A percentile compares a stretch with the other conserved stretches of the same genome.
Evolutionary conservation across 1,284 basidiomycete species (phyloP).

Genomic region (Fistulinella staudtii): DNA sequence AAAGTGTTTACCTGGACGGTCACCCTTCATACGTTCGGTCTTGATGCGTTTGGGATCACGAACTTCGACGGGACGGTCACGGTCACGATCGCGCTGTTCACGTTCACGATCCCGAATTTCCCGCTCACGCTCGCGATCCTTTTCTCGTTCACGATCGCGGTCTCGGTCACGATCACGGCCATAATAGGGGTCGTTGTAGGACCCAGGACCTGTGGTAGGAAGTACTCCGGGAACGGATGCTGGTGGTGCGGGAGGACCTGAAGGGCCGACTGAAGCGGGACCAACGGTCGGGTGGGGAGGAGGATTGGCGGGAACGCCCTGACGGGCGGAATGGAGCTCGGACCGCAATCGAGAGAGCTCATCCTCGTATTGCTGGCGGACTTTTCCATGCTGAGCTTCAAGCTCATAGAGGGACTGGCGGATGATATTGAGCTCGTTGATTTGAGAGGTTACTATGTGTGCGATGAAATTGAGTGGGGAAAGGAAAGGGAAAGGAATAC

Average conservation of each 20-base stretch:
- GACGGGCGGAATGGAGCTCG: conserved; percentile 53
- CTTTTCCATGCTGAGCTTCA: conserved; percentile 68
- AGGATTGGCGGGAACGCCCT: conserved; percentile 30
- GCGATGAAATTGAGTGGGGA: conserved; percentile 8
- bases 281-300: conserved; percentile 35
- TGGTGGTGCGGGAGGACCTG: conserved; percentile 28
- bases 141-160: conserved; percentile 37
- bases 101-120: conserved; percentile 37
- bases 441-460: conserved; percentile 58
- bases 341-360: conserved; percentile 65
- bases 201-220: conserved; percentile 32
- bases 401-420: conserved; percentile 76
- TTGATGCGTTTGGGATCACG: conserved; percentile 48
- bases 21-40: conserved; percentile 40
- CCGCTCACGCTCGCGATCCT: conserved; percentile 37
- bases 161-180: conserved; percentile 40
- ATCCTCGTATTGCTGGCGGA: conserved; percentile 71
- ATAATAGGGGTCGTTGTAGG: conserved; percentile 40
- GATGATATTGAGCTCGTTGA: conserved; percentile 71
- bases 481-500: conserved; percentile 37
- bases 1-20: conserved; percentile 37
- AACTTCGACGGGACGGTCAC: conserved; percentile 33
- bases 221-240: conserved; percentile 28
- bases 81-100: conserved; percentile 37
- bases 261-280: conserved; percentile 31